Base-by-base conservation (phyloP, 306 rosid genomes). In the Quillaja saponaria region DNA sequence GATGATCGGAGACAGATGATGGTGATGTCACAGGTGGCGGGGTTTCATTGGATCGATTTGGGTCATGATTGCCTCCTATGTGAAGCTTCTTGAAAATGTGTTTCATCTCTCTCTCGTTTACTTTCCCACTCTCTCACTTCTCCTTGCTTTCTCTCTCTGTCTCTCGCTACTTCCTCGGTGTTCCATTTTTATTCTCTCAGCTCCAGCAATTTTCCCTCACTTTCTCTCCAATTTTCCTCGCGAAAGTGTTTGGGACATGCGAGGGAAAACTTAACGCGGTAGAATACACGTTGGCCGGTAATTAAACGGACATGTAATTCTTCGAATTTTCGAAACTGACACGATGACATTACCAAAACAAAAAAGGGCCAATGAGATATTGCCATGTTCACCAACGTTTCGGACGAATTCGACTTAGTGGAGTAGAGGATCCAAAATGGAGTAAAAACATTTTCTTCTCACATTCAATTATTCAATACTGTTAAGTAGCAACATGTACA, bases 51-150 rank as follows among this genome's bases (percentile, higher is more conserved):
- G 96, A 73, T 55, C 94, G 90, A 75, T 67, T 74, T 25, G 85
- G 84, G 49, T 88, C 96, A 79, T 86, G 87, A 46, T 76, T 87
- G 81, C 87, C 78, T 15, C 96, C 98, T 58, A 78, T 79, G 42
- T 89, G 96, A 81, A 92, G 95, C 87, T 89, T 92, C 94, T 92
- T 92, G 91, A 92, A 92, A 88, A 92, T 89, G 89, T 85, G 85
- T 68, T 83, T 92, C 99, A 92, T 92, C 67, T 45, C 69, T 56
- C 61, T 18, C 20, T n/a, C 34, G 44, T 39, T 7, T 2, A 8
- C 44, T 39, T 39, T 54, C 42, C 14, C 8, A 12, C 25, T 13
- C 25, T 13, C n/a, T 38, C 3, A 45, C 34, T 1, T 16, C 28
- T 16, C 18, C 11, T 17, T 14, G 31, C 33, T 16, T 4, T 25